Conservation (phyloP, 1,284 basidiomycete genomes). For the Puccinia coronata region DNA sequence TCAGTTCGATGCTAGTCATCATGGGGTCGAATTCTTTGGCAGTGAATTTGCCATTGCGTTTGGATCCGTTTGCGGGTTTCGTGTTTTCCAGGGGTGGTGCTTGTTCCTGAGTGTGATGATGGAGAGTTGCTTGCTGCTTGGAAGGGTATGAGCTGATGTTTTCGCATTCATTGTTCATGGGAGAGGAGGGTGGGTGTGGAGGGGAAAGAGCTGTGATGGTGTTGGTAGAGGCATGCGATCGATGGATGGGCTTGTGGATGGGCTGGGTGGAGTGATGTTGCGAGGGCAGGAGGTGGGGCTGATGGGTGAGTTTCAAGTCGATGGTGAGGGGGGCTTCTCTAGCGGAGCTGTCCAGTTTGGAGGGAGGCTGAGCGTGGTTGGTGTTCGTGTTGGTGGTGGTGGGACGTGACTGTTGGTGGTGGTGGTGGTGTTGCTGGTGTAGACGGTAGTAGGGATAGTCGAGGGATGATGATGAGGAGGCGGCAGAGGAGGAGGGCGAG, state of each 20-base stretch:
- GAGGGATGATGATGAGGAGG: background rate
- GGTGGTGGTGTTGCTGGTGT: background rate
- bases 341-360: background rate
- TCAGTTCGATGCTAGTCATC: background rate
- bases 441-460: background rate
- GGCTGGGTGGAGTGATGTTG: background rate
- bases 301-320: conserved; percentile 21
- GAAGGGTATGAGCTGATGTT: background rate
- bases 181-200: background rate
- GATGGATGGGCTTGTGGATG: background rate
- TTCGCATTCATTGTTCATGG: background rate
- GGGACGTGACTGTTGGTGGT: background rate
- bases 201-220: background rate
- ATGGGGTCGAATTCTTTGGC: conserved; percentile 3
- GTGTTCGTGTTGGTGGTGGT: background rate
- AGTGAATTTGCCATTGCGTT: too few species aligned
- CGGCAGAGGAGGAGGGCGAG: too few species aligned
- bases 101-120: conserved; percentile 18
- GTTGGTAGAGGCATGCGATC: background rate
- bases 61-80: too few species aligned
- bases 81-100: too few species aligned
- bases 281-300: background rate
- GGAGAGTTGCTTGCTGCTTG: background rate
- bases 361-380: background rate
- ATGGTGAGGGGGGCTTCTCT: background rate